Evolutionary conservation across 306 rosid species (phyloP).

Genomic region (Acacia melanoxylon): DNA sequence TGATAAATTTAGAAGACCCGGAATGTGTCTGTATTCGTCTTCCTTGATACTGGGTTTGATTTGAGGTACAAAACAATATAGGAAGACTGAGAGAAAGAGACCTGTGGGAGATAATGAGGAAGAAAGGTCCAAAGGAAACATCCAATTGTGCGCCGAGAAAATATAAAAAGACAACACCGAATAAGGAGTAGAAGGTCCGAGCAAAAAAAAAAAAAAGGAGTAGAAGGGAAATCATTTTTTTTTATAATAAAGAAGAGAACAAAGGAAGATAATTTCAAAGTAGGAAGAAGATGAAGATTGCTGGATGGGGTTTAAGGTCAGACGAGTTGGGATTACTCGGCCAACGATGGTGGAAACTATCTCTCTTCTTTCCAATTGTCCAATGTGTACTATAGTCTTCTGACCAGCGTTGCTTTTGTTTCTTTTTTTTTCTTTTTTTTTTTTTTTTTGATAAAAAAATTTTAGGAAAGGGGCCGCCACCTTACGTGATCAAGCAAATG

Average conservation of each 20-base stretch:
- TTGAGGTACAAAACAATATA: not conserved
- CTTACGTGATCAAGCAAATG: too few relatives aligned
- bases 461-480: too few relatives aligned
- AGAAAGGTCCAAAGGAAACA: not conserved
- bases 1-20: not conserved
- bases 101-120: not conserved
- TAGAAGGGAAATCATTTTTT: not conserved
- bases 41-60: not conserved
- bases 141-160: conserved; percentile 8
- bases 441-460: too few relatives aligned
- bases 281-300: not conserved
- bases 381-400: not conserved
- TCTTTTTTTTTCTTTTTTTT: too few relatives aligned
- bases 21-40: not conserved
- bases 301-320: not conserved
- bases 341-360: not conserved
- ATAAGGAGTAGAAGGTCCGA: not conserved
- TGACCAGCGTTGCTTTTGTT: not conserved
- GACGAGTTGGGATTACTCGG: not conserved
- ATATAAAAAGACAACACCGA: not conserved
- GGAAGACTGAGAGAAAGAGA: not conserved
- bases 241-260: not conserved
- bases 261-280: not conserved
- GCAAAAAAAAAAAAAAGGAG: too few relatives aligned
- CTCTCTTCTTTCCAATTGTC: not conserved